Percentiles rank a stretch among this genome's conserved stretches.
Evolutionary conservation across 805 yeast genomes (phyloP).

Genomic region (Grigorovia transvaalensis): DNA sequence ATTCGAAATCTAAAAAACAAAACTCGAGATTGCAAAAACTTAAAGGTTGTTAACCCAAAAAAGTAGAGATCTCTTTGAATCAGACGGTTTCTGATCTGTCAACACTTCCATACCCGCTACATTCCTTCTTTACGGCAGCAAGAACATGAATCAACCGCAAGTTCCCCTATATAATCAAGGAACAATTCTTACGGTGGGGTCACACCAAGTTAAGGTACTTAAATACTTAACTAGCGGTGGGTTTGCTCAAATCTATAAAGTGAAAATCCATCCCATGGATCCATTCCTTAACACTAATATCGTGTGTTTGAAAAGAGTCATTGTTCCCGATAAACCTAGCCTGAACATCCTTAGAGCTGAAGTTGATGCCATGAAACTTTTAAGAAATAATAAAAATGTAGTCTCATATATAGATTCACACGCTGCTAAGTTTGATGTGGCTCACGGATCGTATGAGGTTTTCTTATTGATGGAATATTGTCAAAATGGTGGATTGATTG

Average conservation of each 20-base stretch:
- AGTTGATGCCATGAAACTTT: constrained; percentile 92
- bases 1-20: no score
- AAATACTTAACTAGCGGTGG: constrained; percentile 85
- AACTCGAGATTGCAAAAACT: no score
- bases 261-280: constrained; percentile 53
- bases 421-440: constrained; percentile 59
- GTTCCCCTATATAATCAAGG: constrained; percentile 64
- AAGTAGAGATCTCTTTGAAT: no score
- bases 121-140: no score
- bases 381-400: constrained; percentile 66
- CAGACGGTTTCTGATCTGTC: background rate
- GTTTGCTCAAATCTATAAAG: constrained; percentile 88
- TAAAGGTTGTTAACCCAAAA: no score
- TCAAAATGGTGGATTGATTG: constrained; percentile 63
- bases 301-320: constrained; percentile 90
- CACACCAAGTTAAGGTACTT: constrained; percentile 59
- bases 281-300: constrained; percentile 36
- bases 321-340: constrained; percentile 82
- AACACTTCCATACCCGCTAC: background rate
- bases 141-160: constrained; percentile 38
- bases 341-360: constrained; percentile 81
- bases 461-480: constrained; percentile 75
- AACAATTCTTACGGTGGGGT: constrained; percentile 69
- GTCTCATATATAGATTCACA: constrained; percentile 93
- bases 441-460: constrained; percentile 58